Evolutionary conservation across 352 stramenopile genomes (phyloP), one percentile per base, ranked within the genome.

Genomic region (Globisporangium spiculum): DNA sequence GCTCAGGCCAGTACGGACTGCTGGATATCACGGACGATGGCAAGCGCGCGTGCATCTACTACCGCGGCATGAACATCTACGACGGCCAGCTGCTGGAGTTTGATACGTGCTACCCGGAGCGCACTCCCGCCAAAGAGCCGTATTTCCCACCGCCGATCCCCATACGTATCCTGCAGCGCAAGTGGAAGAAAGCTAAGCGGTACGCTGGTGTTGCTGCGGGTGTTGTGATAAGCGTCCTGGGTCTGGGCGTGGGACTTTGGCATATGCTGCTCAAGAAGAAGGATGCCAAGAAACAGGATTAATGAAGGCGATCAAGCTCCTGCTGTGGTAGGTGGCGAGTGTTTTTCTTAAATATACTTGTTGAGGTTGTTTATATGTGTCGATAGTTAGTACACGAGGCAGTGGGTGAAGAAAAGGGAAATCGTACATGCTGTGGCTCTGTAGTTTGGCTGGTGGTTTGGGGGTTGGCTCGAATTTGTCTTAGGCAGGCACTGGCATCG

Each of bases 11-110:
- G 67, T 96, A 93, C 62, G 88, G 80, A 8, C 48, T 94, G n/a
- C 73, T 96, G 74, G 84, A 93, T 69, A 75, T 96, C n/a, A 77
- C 74, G 0, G 88, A 96, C 59, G 83, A 93, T 66, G 85, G 84
- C 10, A 73, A 72, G 8, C 75, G 76, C 9, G 75, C 94, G 18
- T 94, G 88, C 64, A 63, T 93, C 30, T 76, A 84, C 52, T 96
- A 87, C 60, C 80, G 86, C 16, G 88, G 88, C 22, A 79, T 90
- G 64, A 84, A 85, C 62, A 78, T 83, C 6, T 67, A 78, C 57
- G 75, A 82, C 18, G 83, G 83, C 20, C 74, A 78, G 67, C 65
- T 94, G 24, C 65, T 96, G 10, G 86, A 90, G 59, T 94, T 86
- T 68, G 80, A 94, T 63, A 90, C 83, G 27, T 96, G 88, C 63